phyloP scores from a whole-genome alignment of 140 eudicot species.

The Anethum foeniculum region DNA sequence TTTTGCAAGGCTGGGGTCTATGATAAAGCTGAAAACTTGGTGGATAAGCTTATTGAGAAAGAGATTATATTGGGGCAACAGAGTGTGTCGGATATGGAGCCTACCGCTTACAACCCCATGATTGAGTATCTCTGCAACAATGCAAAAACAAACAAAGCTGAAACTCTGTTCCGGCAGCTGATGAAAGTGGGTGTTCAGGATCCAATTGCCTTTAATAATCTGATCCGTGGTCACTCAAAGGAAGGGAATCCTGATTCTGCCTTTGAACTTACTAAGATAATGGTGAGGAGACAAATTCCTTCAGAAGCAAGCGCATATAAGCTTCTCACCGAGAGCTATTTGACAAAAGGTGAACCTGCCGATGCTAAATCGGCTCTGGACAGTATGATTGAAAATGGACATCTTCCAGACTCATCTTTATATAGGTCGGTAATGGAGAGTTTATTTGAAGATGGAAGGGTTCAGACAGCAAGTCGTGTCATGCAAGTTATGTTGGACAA shows the following conservation, averaged over 20 bases:
- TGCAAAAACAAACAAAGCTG: slow-evolving; percentile 67
- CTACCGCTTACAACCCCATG: slow-evolving; percentile 57
- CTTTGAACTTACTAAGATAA: slow-evolving; percentile 61
- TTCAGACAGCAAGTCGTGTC: slow-evolving; percentile 92
- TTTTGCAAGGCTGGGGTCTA: slow-evolving; percentile 58
- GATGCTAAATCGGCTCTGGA: slow-evolving; percentile 79
- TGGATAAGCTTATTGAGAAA: slow-evolving; percentile 71
- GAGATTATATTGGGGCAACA: slow-evolving; percentile 48
- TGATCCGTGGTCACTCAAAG: slow-evolving; percentile 62
- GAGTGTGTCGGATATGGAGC: slow-evolving; percentile 47
- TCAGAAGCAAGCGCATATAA: slow-evolving; percentile 42
- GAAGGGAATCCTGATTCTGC: slow-evolving; percentile 69
- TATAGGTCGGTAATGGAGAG: slow-evolving; percentile 63
- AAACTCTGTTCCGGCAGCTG: slow-evolving; percentile 63
- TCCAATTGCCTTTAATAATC: slow-evolving; percentile 50
- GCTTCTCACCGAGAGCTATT: slow-evolving; percentile 54
- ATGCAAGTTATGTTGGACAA: slow-evolving; percentile 84
- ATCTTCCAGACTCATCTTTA: slow-evolving; percentile 54
- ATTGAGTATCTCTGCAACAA: slow-evolving; percentile 71
- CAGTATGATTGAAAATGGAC: slow-evolving; percentile 77
- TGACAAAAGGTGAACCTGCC: slow-evolving; percentile 62
- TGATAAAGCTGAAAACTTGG: slow-evolving; percentile 60
- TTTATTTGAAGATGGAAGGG: slow-evolving; percentile 75
- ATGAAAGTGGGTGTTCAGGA: slow-evolving; percentile 81
- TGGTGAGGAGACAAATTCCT: slow-evolving; percentile 56